A percentile compares a stretch with the other conserved stretches of the same genome.
Evolutionary conservation across 768 basidiomycete species (phyloP).

Genomic region (Suillus tomentosus): DNA sequence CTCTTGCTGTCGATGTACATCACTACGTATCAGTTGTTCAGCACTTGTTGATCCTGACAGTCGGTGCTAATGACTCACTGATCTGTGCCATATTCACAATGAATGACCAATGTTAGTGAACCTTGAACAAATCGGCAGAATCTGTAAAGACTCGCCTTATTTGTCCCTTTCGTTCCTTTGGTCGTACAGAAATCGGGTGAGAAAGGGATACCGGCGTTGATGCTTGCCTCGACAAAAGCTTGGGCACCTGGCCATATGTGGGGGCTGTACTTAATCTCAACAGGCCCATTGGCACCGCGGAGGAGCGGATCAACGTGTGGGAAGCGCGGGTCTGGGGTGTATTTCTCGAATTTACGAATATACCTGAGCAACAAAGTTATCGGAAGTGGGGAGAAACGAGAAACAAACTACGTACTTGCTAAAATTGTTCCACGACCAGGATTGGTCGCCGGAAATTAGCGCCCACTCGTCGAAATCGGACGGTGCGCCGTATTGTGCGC

Average conservation of each 20-base stretch:
- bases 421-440: constrained; percentile 60
- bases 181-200: constrained; percentile 59
- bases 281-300: constrained; percentile 56
- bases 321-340: constrained; percentile 49
- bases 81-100: constrained; percentile 31
- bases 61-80: constrained; percentile 34
- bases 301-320: constrained; percentile 48
- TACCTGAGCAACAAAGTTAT: constrained; percentile 45
- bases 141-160: constrained; percentile 46
- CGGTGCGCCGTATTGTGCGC: constrained; percentile 63
- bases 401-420: constrained; percentile 38
- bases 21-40: constrained; percentile 45
- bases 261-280: constrained; percentile 60
- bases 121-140: neutral
- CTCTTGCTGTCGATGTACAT: constrained; percentile 59
- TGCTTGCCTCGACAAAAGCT: constrained; percentile 58
- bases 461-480: constrained; percentile 74
- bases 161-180: constrained; percentile 59
- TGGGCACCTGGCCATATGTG: constrained; percentile 45
- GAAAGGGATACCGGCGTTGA: constrained; percentile 51
- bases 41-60: neutral
- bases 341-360: constrained; percentile 69
- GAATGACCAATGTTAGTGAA: neutral
- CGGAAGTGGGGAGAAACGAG: neutral
- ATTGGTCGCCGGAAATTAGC: constrained; percentile 48